Evolutionary conservation across 2,329 filamentous ascomycete species (phyloP), one percentile per base, ranked within the genome.

Genomic region (Calonectria multiphialidica): DNA sequence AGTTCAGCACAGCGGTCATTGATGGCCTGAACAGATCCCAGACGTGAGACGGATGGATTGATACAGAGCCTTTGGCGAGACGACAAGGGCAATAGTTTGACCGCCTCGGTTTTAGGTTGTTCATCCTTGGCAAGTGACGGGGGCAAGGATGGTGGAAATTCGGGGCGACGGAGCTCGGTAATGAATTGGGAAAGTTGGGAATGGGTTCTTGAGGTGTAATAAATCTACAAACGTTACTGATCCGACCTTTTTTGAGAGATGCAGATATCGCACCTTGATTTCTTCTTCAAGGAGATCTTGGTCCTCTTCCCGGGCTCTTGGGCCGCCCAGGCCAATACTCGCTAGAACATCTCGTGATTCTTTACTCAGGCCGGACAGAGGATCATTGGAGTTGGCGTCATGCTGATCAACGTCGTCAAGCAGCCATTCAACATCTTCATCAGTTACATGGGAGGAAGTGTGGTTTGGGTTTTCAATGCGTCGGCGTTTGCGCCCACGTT

Each of bases 1-100:
- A 99, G 86, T 79, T 99, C 97, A 8, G 96, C 87, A 79, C 97
- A 99, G 15, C 93, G 90, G 81, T 99, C 97, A 80, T 98, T 99
- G 84, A 99, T 98, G 7, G 95, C 95, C 0, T 94, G 92, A 1
- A 93, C 87, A 0, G 90, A 90, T 49, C 90, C 89, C 2, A 98
- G 90, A 15, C 90, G 91, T 28, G 90, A 88, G 2, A 99, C 96
- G 35, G 92, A 90, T 0, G 93, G 90, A 77, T 99, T 98, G 83
- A 99, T 98, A 83, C 97, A 99, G 10, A 93, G 88, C 71, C 95
- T 94, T 81, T 97, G 97, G 5, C 96, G 90, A 0, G 96, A 98
- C 0, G 95, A 96, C 1, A 98, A 84, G 0, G 95, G 93, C 0
- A 98, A 82, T 75, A 98, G 92, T 78, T 97, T 98, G 53, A 98